These are phyloP conservation scores for Erythrobasidium hasegawianum DNA, from an alignment of 1,284 basidiomycete genomes.

Conservation along the genomic window DNA sequence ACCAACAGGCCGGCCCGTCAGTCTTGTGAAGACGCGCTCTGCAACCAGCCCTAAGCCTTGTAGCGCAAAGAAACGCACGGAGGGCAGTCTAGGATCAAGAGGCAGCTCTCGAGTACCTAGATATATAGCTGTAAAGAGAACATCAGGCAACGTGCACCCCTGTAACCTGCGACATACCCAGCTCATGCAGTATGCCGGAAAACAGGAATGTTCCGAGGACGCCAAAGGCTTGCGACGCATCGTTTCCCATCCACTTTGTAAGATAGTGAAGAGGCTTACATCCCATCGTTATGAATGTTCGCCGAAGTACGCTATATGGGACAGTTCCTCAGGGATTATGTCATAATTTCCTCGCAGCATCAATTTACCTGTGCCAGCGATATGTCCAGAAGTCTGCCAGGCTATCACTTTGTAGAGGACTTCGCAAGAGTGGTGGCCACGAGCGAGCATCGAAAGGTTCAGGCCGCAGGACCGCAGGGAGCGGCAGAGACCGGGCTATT, in stretches of 20 bases:
- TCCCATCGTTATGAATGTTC: conserved; percentile 21
- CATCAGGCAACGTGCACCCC: neutral
- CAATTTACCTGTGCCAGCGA: conserved; percentile 31
- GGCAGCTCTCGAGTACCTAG: conserved; percentile 13
- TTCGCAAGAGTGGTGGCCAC: conserved; percentile 28
- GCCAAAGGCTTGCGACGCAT: conserved; percentile 7
- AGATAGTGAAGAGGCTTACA: conserved; percentile 22
- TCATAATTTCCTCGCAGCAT: neutral
- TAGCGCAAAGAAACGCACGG: conserved; percentile 23
- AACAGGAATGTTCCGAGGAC: conserved; percentile 24
- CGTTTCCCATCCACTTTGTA: conserved; percentile 16
- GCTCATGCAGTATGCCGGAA: conserved; percentile 26
- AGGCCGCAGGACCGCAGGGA: conserved; percentile 6
- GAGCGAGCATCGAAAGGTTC: conserved; percentile 8
- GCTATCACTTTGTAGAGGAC: conserved; percentile 10
- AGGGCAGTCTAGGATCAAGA: conserved; percentile 22
- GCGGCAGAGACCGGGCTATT: neutral
- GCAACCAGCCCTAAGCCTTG: conserved; percentile 29
- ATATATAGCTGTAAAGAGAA: conserved; percentile 6
- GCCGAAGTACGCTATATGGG: conserved; percentile 8
- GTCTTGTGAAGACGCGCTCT: conserved; percentile 15
- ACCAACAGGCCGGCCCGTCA: conserved; percentile 18
- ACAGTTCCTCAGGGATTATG: neutral
- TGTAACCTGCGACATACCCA: conserved; percentile 8
- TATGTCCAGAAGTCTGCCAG: conserved; percentile 34